Percentiles rank a stretch among this genome's conserved stretches.
These are phyloP conservation scores for Pyronema domesticum DNA, from an alignment of 495 filamentous ascomycete species.

Conservation along the genomic window DNA sequence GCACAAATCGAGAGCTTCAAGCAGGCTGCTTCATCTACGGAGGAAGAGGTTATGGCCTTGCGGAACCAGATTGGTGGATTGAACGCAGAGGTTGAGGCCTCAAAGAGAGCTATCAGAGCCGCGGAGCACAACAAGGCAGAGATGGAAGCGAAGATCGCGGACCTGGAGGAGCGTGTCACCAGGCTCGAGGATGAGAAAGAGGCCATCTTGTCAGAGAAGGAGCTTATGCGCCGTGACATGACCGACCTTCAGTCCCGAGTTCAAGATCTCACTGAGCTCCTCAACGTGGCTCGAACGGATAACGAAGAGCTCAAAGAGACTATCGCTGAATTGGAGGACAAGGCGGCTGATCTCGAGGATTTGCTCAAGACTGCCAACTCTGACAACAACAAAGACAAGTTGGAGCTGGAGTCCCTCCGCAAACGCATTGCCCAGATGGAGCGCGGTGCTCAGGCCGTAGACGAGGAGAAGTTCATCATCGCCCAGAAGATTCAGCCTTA, in stretches of 20 bases:
- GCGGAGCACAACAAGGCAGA: slow-evolving; percentile 8
- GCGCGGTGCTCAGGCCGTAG: slow-evolving; percentile 8
- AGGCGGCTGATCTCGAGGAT: slow-evolving; percentile 11
- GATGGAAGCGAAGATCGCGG: slow-evolving; percentile 4
- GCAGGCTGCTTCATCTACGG: not conserved
- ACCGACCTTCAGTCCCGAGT: slow-evolving; percentile 7
- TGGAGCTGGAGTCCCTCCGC: slow-evolving; percentile 8
- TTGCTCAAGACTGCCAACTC: slow-evolving; percentile 6
- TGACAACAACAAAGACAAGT: slow-evolving; percentile 3
- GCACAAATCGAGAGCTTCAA: slow-evolving; percentile 12
- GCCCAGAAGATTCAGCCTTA: slow-evolving; percentile 22
- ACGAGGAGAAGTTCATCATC: slow-evolving; percentile 20
- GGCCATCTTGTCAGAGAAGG: slow-evolving; percentile 12
- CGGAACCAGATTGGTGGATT: slow-evolving; percentile 2
- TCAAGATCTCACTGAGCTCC: slow-evolving; percentile 4
- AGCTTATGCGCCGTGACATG: slow-evolving; percentile 12
- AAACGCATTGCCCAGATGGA: slow-evolving; percentile 7
- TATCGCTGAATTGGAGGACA: slow-evolving; percentile 9
- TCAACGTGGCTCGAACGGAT: slow-evolving; percentile 9
- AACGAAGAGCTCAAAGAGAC: slow-evolving; percentile 4
- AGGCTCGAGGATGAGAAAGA: slow-evolving; percentile 7
- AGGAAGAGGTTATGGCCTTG: not conserved
- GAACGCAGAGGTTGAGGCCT: slow-evolving; percentile 10
- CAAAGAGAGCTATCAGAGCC: slow-evolving; percentile 6
- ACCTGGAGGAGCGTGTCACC: slow-evolving; percentile 5